phyloP scores from a whole-genome alignment of 2,329 filamentous ascomycete species.

The Ascomycota sp. region DNA sequence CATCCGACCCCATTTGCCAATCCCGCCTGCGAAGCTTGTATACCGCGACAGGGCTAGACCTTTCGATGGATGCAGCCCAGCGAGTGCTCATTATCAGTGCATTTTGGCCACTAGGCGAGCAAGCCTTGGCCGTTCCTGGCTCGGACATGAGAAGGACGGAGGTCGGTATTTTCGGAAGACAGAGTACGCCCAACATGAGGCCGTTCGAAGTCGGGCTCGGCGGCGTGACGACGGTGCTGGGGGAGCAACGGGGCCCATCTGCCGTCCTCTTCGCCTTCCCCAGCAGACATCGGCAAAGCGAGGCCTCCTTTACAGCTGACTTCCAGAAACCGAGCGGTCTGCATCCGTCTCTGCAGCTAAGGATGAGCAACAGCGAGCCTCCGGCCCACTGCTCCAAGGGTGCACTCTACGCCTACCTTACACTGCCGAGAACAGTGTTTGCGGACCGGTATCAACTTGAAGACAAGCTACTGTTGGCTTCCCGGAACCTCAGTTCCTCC shows the following conservation, averaged over 20 bases:
- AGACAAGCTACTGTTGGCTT: conserved; percentile 56
- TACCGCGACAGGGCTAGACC: conserved; percentile 45
- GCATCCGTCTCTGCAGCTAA: conserved; percentile 60
- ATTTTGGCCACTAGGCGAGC: conserved; percentile 33
- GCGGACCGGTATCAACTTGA: conserved; percentile 71
- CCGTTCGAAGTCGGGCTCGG: conserved; percentile 58
- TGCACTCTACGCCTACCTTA: conserved; percentile 59
- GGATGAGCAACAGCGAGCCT: conserved; percentile 30
- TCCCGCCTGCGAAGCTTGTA: conserved; percentile 20
- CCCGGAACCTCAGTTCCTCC: conserved; percentile 55
- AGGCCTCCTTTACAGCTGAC: conserved; percentile 34
- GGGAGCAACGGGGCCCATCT: conserved; percentile 50
- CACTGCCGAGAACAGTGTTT: conserved; percentile 64
- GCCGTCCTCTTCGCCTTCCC: conserved; percentile 70
- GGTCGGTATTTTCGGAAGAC: conserved; percentile 55
- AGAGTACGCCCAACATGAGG: conserved; percentile 37
- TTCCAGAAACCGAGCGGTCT: conserved; percentile 60
- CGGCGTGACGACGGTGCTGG: conserved; percentile 60
- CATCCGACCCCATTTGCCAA: conserved; percentile 26
- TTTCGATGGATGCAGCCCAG: conserved; percentile 54
- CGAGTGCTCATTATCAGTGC: conserved; percentile 44
- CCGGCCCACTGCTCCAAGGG: conserved; percentile 39
- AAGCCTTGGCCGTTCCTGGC: conserved; percentile 19
- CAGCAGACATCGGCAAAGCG: conserved; percentile 48
- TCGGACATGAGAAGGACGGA: conserved; percentile 41